A percentile compares a stretch with the other conserved stretches of the same genome.
Conservation (phyloP, 2,329 filamentous ascomycete species). For the Aspergillus sp. region DNA sequence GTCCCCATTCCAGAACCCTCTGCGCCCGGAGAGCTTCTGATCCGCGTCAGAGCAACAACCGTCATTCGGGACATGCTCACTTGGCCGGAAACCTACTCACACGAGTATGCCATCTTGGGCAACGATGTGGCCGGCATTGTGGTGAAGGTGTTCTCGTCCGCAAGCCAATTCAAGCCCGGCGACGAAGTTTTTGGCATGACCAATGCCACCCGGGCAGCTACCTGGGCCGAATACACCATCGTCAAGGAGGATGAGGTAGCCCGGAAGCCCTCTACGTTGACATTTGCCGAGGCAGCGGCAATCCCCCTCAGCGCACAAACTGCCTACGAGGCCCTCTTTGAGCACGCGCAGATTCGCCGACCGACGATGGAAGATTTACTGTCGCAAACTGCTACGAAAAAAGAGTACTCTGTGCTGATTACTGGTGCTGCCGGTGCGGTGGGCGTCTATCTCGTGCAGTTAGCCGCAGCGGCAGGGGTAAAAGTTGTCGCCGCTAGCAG, state of each 20-base stretch:
- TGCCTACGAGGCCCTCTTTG: constrained; percentile 37
- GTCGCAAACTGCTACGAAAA: not conserved
- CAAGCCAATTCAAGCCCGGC: constrained; percentile 12
- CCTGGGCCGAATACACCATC: constrained; percentile 34
- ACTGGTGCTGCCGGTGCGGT: constrained; percentile 42
- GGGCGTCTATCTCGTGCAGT: constrained; percentile 42
- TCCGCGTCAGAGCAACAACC: too few relatives aligned
- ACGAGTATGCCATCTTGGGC: too few relatives aligned
- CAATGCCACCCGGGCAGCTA: constrained; percentile 18
- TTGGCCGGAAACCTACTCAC: too few relatives aligned
- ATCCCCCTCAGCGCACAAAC: constrained; percentile 34
- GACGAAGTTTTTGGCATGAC: constrained; percentile 35
- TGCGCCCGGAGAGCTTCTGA: too few relatives aligned
- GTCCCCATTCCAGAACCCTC: too few relatives aligned
- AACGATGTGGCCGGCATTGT: too few relatives aligned
- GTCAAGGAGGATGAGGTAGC: constrained; percentile 21
- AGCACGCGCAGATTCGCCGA: constrained; percentile 20
- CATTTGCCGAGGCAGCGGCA: constrained; percentile 28
- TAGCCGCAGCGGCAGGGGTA: constrained; percentile 34
- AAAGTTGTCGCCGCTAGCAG: constrained; percentile 40
- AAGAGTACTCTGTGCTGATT: constrained; percentile 31
- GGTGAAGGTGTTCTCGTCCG: too few relatives aligned
- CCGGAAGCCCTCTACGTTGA: constrained; percentile 23
- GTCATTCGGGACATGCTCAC: too few relatives aligned
- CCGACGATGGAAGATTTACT: not conserved